Evolutionary conservation across 176 grass and related monocot genomes (phyloP).

Genomic region (Zea mays): Zm-B73-REFERENCE-NAM-5.0 NC_050097.1:217744501-217745000

Average conservation of each 20-base stretch:
- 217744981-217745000: not conserved
- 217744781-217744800: not conserved
- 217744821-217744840: not conserved
- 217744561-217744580: not conserved
- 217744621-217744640: not conserved
- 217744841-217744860: not conserved
- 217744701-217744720: not conserved
- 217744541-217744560: not conserved
- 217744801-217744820: not conserved
- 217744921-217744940: slow-evolving; percentile 41
- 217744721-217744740: not conserved
- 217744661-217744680: not conserved
- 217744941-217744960: slow-evolving; percentile 34
- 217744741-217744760: too few species aligned
- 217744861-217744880: slow-evolving; percentile 35
- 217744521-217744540: not conserved
- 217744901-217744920: slow-evolving; percentile 36
- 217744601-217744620: not conserved
- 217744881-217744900: slow-evolving; percentile 43
- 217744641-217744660: not conserved
- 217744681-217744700: not conserved
- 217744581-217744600: not conserved
- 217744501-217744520: not conserved
- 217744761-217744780: not conserved
- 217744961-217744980: slow-evolving; percentile 15